phyloP scores from a whole-genome alignment of 257 asterid species.

The Forsythia viridissima region DNA sequence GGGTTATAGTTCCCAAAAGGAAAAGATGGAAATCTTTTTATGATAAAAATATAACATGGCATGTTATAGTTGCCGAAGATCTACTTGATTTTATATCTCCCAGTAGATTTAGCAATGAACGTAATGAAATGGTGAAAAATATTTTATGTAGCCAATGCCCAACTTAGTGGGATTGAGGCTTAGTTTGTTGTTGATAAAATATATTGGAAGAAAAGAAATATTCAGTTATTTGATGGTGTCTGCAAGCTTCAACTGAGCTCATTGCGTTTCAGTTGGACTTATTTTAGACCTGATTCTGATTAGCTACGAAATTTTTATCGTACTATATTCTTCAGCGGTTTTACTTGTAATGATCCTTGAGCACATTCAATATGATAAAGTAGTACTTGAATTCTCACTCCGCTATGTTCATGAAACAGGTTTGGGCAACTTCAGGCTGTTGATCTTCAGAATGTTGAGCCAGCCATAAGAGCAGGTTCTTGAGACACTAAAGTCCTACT shows the following conservation, averaged over 20 bases:
- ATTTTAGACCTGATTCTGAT: background rate
- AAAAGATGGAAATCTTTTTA: too few relatives aligned
- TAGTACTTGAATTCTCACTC: background rate
- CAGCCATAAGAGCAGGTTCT: slow-evolving; percentile 86
- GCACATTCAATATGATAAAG: background rate
- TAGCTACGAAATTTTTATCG: background rate
- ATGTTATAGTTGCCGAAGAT: too few relatives aligned
- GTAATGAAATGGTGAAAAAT: too few relatives aligned
- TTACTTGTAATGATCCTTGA: background rate
- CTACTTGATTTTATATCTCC: too few relatives aligned
- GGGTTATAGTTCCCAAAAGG: background rate
- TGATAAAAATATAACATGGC: too few relatives aligned
- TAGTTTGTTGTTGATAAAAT: background rate
- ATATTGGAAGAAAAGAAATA: background rate
- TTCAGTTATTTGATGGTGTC: background rate
- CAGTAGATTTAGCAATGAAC: too few relatives aligned
- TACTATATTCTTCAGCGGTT: background rate
- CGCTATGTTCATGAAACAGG: slow-evolving; percentile 25
- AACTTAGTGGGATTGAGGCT: background rate
- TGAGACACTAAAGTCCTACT: slow-evolving; percentile 3
- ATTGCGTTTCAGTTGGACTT: background rate
- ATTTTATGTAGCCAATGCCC: background rate
- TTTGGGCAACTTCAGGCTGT: slow-evolving; percentile 93
- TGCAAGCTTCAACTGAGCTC: background rate
- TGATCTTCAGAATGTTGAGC: slow-evolving; percentile 82